phyloP scores from a whole-genome alignment of 2,329 filamentous ascomycete species.

The Fusarium verticillioides region DNA sequence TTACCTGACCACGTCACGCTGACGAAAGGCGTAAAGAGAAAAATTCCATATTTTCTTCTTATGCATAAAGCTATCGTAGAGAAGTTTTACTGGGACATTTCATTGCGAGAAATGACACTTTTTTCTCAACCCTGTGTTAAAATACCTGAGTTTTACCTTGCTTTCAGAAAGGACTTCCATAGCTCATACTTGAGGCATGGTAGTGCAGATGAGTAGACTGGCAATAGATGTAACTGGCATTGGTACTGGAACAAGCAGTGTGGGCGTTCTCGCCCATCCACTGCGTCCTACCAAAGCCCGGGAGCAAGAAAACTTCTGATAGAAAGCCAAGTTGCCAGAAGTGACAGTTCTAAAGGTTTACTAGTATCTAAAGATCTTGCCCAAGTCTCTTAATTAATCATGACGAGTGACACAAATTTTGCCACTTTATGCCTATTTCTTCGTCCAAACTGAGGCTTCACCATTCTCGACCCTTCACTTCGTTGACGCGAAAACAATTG shows the following conservation, averaged over 20 bases:
- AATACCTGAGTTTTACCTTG: not conserved
- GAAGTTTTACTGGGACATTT: too few relatives aligned
- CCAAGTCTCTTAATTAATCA: too few relatives aligned
- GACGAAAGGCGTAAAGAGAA: too few relatives aligned
- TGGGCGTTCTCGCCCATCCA: not conserved
- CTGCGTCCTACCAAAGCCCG: fast-evolving
- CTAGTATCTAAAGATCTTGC: fast-evolving
- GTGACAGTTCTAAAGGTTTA: not conserved
- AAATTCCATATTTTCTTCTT: too few relatives aligned
- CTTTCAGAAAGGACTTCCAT: not conserved
- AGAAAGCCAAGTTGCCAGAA: not conserved
- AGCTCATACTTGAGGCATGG: not conserved
- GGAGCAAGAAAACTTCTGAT: not conserved
- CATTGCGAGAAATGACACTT: too few relatives aligned
- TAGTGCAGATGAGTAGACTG: not conserved
- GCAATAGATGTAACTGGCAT: fast-evolving
- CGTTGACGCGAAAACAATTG: fast-evolving
- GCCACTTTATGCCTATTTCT: not conserved
- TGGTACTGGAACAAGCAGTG: fast-evolving
- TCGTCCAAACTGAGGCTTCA: not conserved
- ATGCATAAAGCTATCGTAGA: too few relatives aligned
- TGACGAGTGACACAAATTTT: fast-evolving
- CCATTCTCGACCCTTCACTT: not conserved
- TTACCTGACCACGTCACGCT: too few relatives aligned
- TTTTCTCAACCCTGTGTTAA: too few relatives aligned